These are phyloP conservation scores for Nicotiana sylvestris DNA, from an alignment of 257 asterid species.

Conservation along the genomic window DNA sequence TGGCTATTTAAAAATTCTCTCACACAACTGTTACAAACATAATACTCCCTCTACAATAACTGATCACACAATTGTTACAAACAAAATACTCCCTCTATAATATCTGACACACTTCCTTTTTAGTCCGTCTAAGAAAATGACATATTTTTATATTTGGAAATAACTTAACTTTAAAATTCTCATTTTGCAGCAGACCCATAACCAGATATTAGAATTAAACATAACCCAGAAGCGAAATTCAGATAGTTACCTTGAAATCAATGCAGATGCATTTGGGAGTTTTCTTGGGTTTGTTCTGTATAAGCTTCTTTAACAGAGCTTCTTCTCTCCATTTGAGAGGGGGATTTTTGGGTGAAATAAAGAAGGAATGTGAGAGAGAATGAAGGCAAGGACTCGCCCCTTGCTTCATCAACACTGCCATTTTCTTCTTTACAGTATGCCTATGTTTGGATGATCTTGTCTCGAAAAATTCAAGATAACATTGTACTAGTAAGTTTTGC, in stretches of 20 bases:
- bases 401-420: conserved; percentile 49
- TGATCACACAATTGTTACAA: too few species aligned
- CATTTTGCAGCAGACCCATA: conserved; percentile 4
- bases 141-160: too few species aligned
- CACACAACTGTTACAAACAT: too few species aligned
- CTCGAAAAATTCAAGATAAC: conserved; percentile 11
- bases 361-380: conserved; percentile 23
- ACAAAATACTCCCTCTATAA: too few species aligned
- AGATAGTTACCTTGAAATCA: background rate
- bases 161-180: too few species aligned
- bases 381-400: conserved; percentile 53
- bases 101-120: too few species aligned
- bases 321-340: conserved; percentile 1
- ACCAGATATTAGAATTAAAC: background rate
- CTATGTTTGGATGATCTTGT: background rate
- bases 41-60: too few species aligned
- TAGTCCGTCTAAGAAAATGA: too few species aligned
- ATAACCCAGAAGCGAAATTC: background rate
- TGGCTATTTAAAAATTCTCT: too few species aligned
- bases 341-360: conserved; percentile 25
- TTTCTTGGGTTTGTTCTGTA: background rate
- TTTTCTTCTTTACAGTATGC: conserved; percentile 16
- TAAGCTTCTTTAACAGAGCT: background rate
- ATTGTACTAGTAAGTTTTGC: background rate
- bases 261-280: background rate